Evolutionary conservation across 768 basidiomycete genomes (phyloP), one percentile per base, ranked within the genome.

Genomic region (Rhizopogon vesiculosus): DNA sequence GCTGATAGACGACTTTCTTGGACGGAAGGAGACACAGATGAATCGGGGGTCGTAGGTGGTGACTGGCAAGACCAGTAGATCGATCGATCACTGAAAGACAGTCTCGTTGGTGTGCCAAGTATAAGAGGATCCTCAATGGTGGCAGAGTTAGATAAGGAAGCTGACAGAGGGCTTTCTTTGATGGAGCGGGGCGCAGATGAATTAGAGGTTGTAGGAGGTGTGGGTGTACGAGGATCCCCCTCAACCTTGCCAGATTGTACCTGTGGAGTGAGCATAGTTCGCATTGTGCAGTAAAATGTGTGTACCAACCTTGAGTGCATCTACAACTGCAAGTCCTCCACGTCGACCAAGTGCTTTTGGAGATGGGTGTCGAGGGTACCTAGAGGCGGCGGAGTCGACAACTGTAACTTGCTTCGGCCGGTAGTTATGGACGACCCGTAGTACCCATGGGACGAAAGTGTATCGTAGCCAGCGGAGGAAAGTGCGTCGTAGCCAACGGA

Each of bases 311-410:
- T 50, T 56, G 42, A 67, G 54, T 16, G 42, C 44, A 40, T 57
- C 52, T 2, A 57, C 63, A 8, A 60, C n/a, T 39, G 54, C 57
- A 45, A 56, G 60, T 16, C 67, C 67, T 42, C 58, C 59, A 10
- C 53, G 53, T 48, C 60, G 62, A 7, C 67, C 60, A 15, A 67
- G 45, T n/a, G 57, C 58, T 33, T 58, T 55, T 5, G 61, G 56
- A 8, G 59, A 57, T 22, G 51, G 7, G 9, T 50, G 49, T 51
- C 39, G n/a, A 45, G 58, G 6, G 29, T 38, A 46, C 39, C 57
- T 43, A 56, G 18, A 18, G 41, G 51, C 15, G 3, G 22, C 9
- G 7, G 29, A 15, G 8, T 28, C 10, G 25, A 25, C 25, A 25
- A 15, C 13, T 18, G 18, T 5, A 6, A 39, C 40, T 13, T 39